phyloP scores from a whole-genome alignment of 768 basidiomycete species.

The Cystobasidiopsis lactophilus region DNA sequence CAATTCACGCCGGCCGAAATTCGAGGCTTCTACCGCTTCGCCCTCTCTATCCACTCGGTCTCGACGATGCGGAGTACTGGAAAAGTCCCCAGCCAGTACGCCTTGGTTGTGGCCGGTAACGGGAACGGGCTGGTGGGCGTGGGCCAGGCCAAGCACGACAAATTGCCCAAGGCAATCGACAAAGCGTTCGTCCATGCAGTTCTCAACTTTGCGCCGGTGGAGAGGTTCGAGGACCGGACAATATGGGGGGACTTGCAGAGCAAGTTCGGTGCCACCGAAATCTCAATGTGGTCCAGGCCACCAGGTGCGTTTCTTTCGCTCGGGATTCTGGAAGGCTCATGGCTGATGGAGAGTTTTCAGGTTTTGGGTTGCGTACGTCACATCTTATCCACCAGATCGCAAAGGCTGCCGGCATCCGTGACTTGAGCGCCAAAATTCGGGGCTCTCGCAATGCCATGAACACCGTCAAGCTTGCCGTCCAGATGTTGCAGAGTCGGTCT shows the following conservation, averaged over 20 bases:
- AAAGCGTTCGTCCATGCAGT: slow-evolving; percentile 50
- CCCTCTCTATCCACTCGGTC: slow-evolving; percentile 32
- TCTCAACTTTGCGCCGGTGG: slow-evolving; percentile 73
- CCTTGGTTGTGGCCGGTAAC: slow-evolving; percentile 54
- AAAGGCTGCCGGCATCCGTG: slow-evolving; percentile 84
- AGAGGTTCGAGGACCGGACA: slow-evolving; percentile 85
- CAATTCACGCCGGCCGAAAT: slow-evolving; percentile 22
- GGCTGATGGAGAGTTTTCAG: slow-evolving; percentile 39
- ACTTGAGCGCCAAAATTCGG: slow-evolving; percentile 84
- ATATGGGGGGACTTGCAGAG: slow-evolving; percentile 69
- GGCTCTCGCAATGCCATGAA: slow-evolving; percentile 68
- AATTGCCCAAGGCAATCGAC: slow-evolving; percentile 30
- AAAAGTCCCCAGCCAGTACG: slow-evolving; percentile 44
- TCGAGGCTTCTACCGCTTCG: slow-evolving; percentile 23
- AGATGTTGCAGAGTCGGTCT: slow-evolving; percentile 66
- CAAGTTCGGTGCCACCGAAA: slow-evolving; percentile 63
- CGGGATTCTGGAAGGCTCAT: neutral
- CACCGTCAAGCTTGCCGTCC: slow-evolving; percentile 64
- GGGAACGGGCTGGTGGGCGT: slow-evolving; percentile 62
- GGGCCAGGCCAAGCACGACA: slow-evolving; percentile 59
- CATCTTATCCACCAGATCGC: slow-evolving; percentile 65
- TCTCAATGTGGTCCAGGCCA: slow-evolving; percentile 42
- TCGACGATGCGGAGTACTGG: slow-evolving; percentile 87
- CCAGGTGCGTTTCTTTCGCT: slow-evolving; percentile 22
- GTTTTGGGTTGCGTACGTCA: slow-evolving; percentile 78